These are phyloP conservation scores for Penicillium hesseltinei DNA, from an alignment of 2,329 filamentous ascomycete genomes.

Conservation along the genomic window DNA sequence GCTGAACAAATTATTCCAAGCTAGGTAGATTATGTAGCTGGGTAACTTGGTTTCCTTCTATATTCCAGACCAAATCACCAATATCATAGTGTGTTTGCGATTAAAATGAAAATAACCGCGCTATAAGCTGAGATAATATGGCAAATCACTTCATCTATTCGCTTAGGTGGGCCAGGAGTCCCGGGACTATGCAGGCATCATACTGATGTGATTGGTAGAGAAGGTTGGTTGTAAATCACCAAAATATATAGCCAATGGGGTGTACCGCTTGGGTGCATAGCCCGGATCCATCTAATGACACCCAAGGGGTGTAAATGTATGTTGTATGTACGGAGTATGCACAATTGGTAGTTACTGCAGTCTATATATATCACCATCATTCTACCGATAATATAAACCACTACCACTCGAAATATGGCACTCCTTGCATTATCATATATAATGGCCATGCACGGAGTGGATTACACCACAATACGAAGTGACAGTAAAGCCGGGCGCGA, in stretches of 20 bases:
- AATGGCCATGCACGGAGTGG: neutral
- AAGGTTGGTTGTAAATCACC: too few relatives aligned
- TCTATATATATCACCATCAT: too few relatives aligned
- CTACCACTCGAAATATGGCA: neutral
- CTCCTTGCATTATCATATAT: neutral
- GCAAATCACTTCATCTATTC: neutral
- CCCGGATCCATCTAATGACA: too few relatives aligned
- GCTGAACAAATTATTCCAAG: neutral
- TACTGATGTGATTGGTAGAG: neutral
- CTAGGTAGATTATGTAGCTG: neutral
- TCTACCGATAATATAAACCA: neutral
- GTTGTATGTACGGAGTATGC: too few relatives aligned
- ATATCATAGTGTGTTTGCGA: too few relatives aligned
- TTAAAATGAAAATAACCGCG: neutral
- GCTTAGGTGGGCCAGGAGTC: neutral
- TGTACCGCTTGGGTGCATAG: too few relatives aligned
- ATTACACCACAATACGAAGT: neutral
- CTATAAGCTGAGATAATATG: too few relatives aligned
- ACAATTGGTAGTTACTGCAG: neutral
- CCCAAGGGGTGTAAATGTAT: too few relatives aligned
- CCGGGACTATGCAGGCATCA: neutral
- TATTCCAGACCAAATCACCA: too few relatives aligned
- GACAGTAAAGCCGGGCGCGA: neutral
- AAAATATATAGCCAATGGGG: too few relatives aligned
- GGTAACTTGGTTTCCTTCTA: neutral